Evolutionary conservation across 164 flowering plant species (phyloP).

Genomic region (Nymphaea colorata): DNA sequence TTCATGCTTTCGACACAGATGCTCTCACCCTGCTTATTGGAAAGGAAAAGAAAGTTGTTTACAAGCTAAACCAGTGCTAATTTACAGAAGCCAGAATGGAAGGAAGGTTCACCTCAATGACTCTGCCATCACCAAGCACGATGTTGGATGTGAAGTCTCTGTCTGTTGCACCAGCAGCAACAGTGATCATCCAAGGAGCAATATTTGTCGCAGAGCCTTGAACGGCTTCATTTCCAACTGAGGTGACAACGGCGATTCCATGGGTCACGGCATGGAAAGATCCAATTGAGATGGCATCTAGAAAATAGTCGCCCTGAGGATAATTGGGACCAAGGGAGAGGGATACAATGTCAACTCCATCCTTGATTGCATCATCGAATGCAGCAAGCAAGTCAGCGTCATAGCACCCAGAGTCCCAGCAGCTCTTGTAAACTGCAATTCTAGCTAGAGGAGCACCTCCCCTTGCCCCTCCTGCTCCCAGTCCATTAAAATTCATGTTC

Average conservation of each 20-base stretch:
- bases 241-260: constrained; percentile 59
- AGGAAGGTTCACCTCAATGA: neutral
- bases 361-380: constrained; percentile 77
- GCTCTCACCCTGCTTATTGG: constrained; percentile 51
- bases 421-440: constrained; percentile 68
- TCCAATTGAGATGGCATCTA: constrained; percentile 70
- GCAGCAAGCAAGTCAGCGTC: constrained; percentile 77
- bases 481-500: constrained; percentile 49
- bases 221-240: constrained; percentile 60
- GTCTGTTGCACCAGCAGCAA: constrained; percentile 71
- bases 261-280: constrained; percentile 67
- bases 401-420: constrained; percentile 78
- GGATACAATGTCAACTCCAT: constrained; percentile 63
- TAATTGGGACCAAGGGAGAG: constrained; percentile 59
- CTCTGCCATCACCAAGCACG: constrained; percentile 24
- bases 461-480: constrained; percentile 68
- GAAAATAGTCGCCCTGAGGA: constrained; percentile 69
- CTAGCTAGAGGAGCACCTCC: constrained; percentile 86
- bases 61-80: neutral
- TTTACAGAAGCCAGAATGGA: neutral
- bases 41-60: neutral
- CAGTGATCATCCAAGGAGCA: constrained; percentile 82
- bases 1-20: constrained; percentile 35
- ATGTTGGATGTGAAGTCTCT: constrained; percentile 62
- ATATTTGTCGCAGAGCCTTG: constrained; percentile 59